These are phyloP conservation scores for Fusarium abutilonis DNA, from an alignment of 2,329 filamentous ascomycete genomes.

Conservation along the genomic window DNA sequence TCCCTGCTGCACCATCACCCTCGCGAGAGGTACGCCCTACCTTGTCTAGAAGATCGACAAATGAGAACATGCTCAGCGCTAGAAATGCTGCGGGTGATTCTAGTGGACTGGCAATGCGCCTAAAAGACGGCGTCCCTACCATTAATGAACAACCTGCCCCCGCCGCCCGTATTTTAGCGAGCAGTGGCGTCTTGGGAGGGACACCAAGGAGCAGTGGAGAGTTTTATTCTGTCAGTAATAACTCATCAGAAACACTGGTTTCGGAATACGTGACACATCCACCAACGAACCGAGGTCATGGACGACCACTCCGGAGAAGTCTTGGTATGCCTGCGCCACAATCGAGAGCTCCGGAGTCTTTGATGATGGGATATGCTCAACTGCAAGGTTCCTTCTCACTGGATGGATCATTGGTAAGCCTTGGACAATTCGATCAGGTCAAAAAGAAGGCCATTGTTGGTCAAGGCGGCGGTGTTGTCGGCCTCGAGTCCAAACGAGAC, in stretches of 20 bases:
- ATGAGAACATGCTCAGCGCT: conserved; percentile 56
- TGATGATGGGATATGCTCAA: conserved; percentile 99
- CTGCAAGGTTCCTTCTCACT: conserved; percentile 91
- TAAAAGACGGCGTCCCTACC: conserved; percentile 58
- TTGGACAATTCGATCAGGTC: conserved; percentile 91
- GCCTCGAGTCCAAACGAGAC: conserved; percentile 78
- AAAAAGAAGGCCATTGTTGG: conserved; percentile 93
- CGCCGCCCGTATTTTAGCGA: conserved; percentile 76
- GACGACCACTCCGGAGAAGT: conserved; percentile 57
- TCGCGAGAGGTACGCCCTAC: conserved; percentile 48
- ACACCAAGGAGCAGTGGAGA: conserved; percentile 93
- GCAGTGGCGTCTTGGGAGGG: conserved; percentile 74
- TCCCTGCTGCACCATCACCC: conserved; percentile 61
- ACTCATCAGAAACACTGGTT: conserved; percentile 90
- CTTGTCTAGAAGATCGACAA: conserved; percentile 44
- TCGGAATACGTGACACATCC: conserved; percentile 83
- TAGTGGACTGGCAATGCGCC: conserved; percentile 52
- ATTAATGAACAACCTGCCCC: conserved; percentile 69
- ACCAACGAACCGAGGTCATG: conserved; percentile 46
- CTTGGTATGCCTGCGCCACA: conserved; percentile 57
- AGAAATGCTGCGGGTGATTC: conserved; percentile 49
- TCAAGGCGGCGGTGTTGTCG: conserved; percentile 87
- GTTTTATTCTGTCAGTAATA: conserved; percentile 94
- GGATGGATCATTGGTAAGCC: conserved; percentile 90
- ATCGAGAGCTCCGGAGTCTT: conserved; percentile 71